Conservation (phyloP, 75 land plant species). For the Azolla pinnata region DNA sequence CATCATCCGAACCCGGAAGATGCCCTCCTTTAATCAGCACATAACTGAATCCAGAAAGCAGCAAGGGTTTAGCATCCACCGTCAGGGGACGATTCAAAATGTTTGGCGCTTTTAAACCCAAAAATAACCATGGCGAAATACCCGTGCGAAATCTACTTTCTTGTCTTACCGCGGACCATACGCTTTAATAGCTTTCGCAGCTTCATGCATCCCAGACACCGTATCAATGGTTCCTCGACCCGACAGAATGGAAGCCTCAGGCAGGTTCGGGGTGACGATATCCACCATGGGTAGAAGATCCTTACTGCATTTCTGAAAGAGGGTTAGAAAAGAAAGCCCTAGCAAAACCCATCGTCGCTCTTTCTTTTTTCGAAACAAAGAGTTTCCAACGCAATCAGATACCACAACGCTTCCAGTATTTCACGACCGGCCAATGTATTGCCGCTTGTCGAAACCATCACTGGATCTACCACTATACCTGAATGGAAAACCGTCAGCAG, state of each 20-base stretch:
- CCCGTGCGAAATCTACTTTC: too few species aligned
- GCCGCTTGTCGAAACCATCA: constrained; percentile 92
- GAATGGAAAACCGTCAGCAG: too few species aligned
- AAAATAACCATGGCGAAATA: too few species aligned
- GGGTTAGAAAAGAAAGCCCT: too few species aligned
- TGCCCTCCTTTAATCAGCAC: constrained; percentile 95
- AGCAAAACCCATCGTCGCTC: too few species aligned
- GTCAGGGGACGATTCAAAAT: background rate
- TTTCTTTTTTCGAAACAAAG: too few species aligned
- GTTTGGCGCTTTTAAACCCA: background rate
- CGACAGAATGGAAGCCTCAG: constrained; percentile 71
- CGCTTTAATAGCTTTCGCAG: constrained; percentile 61
- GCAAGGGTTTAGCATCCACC: background rate
- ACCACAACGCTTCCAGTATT: constrained; percentile 30
- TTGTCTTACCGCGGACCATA: constrained; percentile 55
- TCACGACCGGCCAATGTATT: constrained; percentile 62
- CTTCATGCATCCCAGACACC: constrained; percentile 62
- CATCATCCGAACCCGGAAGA: constrained; percentile 42
- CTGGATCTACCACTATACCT: constrained; percentile 94
- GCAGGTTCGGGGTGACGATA: constrained; percentile 81
- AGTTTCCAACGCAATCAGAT: background rate
- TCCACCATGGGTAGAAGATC: constrained; percentile 72
- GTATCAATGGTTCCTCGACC: constrained; percentile 44
- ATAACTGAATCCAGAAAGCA: constrained; percentile 37
- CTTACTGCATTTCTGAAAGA: constrained; percentile 41